Evolutionary conservation across 83 land plant genomes (phyloP).

Genomic region (Thuja plicata): DNA sequence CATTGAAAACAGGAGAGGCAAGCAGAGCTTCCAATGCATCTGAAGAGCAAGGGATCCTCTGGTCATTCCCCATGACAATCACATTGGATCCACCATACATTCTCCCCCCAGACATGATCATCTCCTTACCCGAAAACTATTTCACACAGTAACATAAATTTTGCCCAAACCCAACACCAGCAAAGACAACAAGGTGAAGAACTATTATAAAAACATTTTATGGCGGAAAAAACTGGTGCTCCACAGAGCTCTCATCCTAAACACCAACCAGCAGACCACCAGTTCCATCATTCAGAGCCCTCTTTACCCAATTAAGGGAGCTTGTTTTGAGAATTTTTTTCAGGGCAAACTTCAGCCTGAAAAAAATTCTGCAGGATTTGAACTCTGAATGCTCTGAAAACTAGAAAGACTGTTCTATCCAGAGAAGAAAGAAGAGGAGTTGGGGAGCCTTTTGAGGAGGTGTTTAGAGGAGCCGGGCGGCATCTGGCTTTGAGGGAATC

Average conservation of each 20-base stretch:
- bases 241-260: constrained; percentile 61
- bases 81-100: not conserved
- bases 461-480: not conserved
- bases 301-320: constrained; percentile 3
- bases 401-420: not conserved
- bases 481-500: not conserved
- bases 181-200: not conserved
- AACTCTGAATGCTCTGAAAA: not conserved
- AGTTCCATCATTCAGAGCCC: constrained; percentile 36
- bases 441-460: not conserved
- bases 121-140: not conserved
- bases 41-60: constrained; percentile 5
- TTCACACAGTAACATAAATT: not conserved
- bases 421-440: not conserved
- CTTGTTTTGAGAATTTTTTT: not conserved
- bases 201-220: constrained; percentile 25
- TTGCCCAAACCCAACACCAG: not conserved
- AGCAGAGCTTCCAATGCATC: constrained; percentile 9
- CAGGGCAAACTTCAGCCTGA: not conserved
- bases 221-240: constrained; percentile 74
- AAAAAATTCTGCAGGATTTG: not conserved
- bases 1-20: constrained; percentile 9
- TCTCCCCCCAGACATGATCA: constrained; percentile 12
- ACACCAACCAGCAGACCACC: constrained; percentile 41
- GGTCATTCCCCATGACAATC: constrained; percentile 7